Percentiles rank a stretch among this genome's conserved stretches.
phyloP scores from a whole-genome alignment of 108 stramenopile genomes.

The Conticribra guillardii region DNA sequence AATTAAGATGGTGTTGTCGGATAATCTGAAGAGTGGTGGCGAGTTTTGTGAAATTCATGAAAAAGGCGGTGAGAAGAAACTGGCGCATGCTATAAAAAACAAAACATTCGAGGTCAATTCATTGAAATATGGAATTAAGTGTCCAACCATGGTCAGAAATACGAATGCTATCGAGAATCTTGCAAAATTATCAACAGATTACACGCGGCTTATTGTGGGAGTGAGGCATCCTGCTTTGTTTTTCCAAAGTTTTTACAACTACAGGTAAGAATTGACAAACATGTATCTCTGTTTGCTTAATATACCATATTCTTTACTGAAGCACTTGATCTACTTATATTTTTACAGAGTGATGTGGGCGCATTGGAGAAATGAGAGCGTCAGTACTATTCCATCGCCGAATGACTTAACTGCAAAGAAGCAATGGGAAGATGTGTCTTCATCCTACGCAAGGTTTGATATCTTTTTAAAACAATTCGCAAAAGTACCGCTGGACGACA shows the following conservation, averaged over 20 bases:
- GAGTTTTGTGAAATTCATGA: constrained; percentile 15
- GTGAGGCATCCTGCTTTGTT: constrained; percentile 54
- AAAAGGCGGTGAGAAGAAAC: constrained; percentile 1
- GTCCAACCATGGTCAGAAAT: constrained; percentile 29
- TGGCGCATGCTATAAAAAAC: constrained; percentile 6
- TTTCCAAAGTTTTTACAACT: constrained; percentile 44
- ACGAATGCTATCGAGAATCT: constrained; percentile 34
- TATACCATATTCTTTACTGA: not conserved
- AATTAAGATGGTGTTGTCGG: constrained; percentile 8
- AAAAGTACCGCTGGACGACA: constrained; percentile 24
- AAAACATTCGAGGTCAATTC: constrained; percentile 1
- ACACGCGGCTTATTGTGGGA: constrained; percentile 47
- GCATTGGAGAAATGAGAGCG: not conserved
- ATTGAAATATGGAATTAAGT: constrained; percentile 30
- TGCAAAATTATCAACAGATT: constrained; percentile 23
- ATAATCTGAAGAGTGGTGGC: not conserved
- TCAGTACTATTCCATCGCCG: constrained; percentile 18
- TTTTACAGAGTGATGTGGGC: not conserved
- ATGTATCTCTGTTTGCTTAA: not conserved
- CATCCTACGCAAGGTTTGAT: constrained; percentile 19
- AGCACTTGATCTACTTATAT: not conserved
- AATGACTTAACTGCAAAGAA: constrained; percentile 6
- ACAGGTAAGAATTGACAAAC: constrained; percentile 17
- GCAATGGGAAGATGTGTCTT: constrained; percentile 21
- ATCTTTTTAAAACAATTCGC: constrained; percentile 24